phyloP scores from a whole-genome alignment of 2,329 filamentous ascomycete species.

The Aspergillus udagawae region DNA sequence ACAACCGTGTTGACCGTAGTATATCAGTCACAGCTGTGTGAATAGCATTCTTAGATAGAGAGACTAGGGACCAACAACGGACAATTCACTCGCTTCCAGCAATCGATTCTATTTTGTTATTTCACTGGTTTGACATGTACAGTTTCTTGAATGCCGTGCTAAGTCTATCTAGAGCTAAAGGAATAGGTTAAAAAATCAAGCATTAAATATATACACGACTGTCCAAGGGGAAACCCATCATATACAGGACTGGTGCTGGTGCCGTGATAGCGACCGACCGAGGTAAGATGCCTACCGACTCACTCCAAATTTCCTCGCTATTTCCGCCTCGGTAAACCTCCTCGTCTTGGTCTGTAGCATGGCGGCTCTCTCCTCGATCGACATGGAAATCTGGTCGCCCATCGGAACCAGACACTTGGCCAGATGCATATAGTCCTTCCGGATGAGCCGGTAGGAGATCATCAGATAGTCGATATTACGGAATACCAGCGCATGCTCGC shows the following conservation, averaged over 20 bases:
- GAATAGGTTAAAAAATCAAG: too few species aligned
- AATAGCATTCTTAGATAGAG: too few species aligned
- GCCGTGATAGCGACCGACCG: background rate
- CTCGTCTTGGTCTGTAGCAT: slow-evolving; percentile 64
- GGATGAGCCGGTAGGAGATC: slow-evolving; percentile 64
- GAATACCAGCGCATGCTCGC: slow-evolving; percentile 69
- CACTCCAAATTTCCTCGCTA: slow-evolving; percentile 25
- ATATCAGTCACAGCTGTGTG: too few species aligned
- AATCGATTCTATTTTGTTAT: too few species aligned
- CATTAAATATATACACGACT: background rate
- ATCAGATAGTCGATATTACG: slow-evolving; percentile 78
- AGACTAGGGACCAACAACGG: too few species aligned
- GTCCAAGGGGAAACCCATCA: background rate
- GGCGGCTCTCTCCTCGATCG: slow-evolving; percentile 57
- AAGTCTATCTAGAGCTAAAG: background rate
- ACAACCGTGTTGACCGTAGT: too few species aligned
- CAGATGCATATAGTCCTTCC: slow-evolving; percentile 67
- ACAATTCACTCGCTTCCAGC: too few species aligned
- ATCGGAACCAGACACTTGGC: slow-evolving; percentile 71
- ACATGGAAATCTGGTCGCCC: slow-evolving; percentile 65
- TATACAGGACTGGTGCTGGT: background rate
- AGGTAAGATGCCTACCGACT: background rate
- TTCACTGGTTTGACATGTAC: too few species aligned
- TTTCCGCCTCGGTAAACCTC: slow-evolving; percentile 62
- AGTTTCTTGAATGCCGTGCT: too few species aligned